phyloP scores from a whole-genome alignment of 176 grass and related monocot genomes.

The Bromus sterilis region DNA sequence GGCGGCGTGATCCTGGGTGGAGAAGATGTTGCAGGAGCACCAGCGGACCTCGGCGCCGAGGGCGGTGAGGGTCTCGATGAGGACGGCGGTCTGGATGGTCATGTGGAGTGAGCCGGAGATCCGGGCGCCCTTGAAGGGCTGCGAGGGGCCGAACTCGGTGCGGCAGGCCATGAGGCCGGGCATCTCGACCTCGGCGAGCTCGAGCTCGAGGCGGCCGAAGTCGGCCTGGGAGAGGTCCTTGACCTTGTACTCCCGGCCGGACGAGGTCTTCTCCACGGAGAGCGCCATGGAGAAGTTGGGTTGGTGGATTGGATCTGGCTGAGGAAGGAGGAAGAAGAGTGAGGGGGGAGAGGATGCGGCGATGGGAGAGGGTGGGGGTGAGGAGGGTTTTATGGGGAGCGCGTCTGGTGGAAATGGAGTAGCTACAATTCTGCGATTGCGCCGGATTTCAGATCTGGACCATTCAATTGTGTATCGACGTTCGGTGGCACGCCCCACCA shows the following conservation, averaged over 20 bases:
- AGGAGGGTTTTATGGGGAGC: constrained; percentile 10
- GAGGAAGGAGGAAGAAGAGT: neutral
- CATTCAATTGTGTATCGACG: neutral
- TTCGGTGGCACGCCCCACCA: neutral
- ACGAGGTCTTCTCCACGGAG: constrained; percentile 81
- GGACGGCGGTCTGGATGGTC: constrained; percentile 96
- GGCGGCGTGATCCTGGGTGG: constrained; percentile 98
- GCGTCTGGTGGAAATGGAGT: neutral
- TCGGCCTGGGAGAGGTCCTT: constrained; percentile 94
- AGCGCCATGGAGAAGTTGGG: constrained; percentile 55
- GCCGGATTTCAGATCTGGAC: neutral
- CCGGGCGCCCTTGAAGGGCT: constrained; percentile 70
- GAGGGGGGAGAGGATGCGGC: constrained; percentile 13
- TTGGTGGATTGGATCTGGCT: constrained; percentile 17
- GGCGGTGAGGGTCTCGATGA: constrained; percentile 94
- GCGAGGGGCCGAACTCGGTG: constrained; percentile 65
- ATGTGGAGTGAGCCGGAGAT: constrained; percentile 98
- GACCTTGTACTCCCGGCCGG: constrained; percentile 86
- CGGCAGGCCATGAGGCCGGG: constrained; percentile 90
- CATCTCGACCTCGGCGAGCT: constrained; percentile 97
- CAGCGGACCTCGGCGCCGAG: constrained; percentile 89
- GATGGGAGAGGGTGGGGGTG: neutral
- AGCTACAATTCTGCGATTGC: neutral
- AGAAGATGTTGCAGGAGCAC: constrained; percentile 99
- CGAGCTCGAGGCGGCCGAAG: constrained; percentile 89